These are phyloP conservation scores for Angomonas ambiguus DNA, from an alignment of 208 protist species.

Conservation along the genomic window DNA sequence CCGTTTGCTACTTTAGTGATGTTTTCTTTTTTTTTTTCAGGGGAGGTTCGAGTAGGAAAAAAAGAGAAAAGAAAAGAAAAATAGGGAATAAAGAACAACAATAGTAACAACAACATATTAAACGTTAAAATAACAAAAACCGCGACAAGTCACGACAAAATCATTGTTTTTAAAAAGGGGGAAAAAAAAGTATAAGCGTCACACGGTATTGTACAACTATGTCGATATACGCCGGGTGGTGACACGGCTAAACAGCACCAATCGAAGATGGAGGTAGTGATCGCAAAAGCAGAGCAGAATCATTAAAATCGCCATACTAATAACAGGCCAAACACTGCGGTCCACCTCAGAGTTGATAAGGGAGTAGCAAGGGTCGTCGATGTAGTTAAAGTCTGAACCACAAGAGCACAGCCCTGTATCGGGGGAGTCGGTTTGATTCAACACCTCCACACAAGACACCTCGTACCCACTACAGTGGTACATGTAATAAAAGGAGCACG, in stretches of 20 bases:
- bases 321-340: conserved; percentile 29
- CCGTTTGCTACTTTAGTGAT: too few relatives aligned
- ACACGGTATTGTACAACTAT: too few relatives aligned
- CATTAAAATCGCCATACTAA: conserved; percentile 15
- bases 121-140: too few relatives aligned
- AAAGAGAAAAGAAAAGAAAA: conserved; percentile 8
- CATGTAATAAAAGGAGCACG: conserved; percentile 18
- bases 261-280: conserved; percentile 9
- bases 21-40: too few relatives aligned
- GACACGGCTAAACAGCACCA: conserved; percentile 15
- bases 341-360: conserved; percentile 10
- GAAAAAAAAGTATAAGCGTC: neutral
- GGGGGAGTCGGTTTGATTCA: neutral
- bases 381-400: neutral
- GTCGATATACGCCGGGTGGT: too few relatives aligned
- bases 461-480: conserved; percentile 48
- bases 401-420: neutral
- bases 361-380: conserved; percentile 2
- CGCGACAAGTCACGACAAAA: too few relatives aligned
- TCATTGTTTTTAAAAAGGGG: neutral
- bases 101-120: too few relatives aligned
- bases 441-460: conserved; percentile 11
- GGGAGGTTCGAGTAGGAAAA: neutral
- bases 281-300: conserved; percentile 15
- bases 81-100: neutral